Evolutionary conservation across 2,329 filamentous ascomycete species (phyloP).

Genomic region (Talaromyces amestolkiae): DNA sequence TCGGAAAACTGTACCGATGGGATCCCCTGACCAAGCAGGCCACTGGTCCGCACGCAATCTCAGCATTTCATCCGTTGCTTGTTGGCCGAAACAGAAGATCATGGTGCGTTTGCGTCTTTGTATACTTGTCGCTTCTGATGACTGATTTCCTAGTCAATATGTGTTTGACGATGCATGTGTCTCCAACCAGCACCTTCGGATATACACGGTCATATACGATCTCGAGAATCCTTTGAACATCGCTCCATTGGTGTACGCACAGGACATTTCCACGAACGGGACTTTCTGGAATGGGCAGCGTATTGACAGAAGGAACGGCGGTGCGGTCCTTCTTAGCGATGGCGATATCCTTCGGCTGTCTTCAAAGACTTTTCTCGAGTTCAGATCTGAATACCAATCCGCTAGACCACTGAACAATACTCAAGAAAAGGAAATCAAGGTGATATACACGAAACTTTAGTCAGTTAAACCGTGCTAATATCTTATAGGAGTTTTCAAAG

Average conservation of each 20-base stretch:
- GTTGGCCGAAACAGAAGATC: conserved; percentile 35
- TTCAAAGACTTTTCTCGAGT: conserved; percentile 25
- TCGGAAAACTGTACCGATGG: conserved; percentile 28
- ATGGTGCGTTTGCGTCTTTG: conserved; percentile 28
- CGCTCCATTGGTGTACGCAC: conserved; percentile 44
- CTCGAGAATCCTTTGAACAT: conserved; percentile 36
- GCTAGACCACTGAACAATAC: conserved; percentile 17
- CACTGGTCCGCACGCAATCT: conserved; percentile 25
- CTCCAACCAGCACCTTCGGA: conserved; percentile 43
- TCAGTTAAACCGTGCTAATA: not conserved
- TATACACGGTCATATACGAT: conserved; percentile 46
- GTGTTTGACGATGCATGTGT: conserved; percentile 34
- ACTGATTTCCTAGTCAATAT: conserved; percentile 30
- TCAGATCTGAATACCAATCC: conserved; percentile 18
- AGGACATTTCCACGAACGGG: conserved; percentile 45
- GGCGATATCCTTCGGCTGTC: conserved; percentile 37
- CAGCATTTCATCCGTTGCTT: conserved; percentile 33
- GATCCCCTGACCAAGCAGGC: conserved; percentile 21
- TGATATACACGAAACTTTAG: conserved; percentile 17
- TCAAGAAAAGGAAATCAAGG: conserved; percentile 38
- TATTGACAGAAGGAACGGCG: conserved; percentile 34
- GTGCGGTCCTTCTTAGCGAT: conserved; percentile 37
- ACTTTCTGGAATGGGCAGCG: conserved; percentile 39
- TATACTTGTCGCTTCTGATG: not conserved
- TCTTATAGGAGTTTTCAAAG: conserved; percentile 1